Base-by-base conservation (phyloP, 1,139 yeast genomes). In the Saccharomyces hybrid region DNA sequence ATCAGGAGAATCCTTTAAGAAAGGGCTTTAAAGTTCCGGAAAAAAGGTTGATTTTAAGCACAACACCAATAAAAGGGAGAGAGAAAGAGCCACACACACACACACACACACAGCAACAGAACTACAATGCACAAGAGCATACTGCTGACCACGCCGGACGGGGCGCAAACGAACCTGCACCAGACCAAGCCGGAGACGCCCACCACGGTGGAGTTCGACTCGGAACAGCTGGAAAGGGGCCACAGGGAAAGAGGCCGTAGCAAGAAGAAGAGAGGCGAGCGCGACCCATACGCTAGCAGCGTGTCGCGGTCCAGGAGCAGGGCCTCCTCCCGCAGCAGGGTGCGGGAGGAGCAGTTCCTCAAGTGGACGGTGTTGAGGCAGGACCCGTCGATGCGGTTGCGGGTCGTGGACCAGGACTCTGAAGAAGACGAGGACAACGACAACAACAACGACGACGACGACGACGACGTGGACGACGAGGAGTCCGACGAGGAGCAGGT, bases 331-430 rank as follows among this genome's bases (percentile, higher is more conserved):
- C 34, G 41, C 23, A 47, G 61, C 42, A 54, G 59, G n/a, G 55
- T 67, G 8, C 56, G 65, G 13, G 66, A 65, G 38, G 70, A 66
- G 47, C 67, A 65, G 55, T 62, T 61, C 52, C 53, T 68, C 47
- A 65, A 62, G 53, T 66, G 70, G 70, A 68, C 71, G 4, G 50
- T 51, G 27, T 28, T 51, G 50, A 46, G 50, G 34, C 50, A 28
- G 48, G 53, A 51, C 34, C 53, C 53, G 11, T 47, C 50, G n/a
- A 48, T 51, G 53, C 25, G 53, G 26, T 25, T 51, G 29, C 28
- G 34, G 48, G 84, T 61, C 76, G 84, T n/a, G 81, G 78, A 62
- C 71, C 71, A 50, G 67, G 74, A 49, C 66, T 55, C 46, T 41
- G 57, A 31, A 3, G 34, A 48, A 5, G 46, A 48, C 47, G 41